Evolutionary conservation across 2,329 filamentous ascomycete species (phyloP).

Genomic region (Hymenoscyphus fructigenus): DNA sequence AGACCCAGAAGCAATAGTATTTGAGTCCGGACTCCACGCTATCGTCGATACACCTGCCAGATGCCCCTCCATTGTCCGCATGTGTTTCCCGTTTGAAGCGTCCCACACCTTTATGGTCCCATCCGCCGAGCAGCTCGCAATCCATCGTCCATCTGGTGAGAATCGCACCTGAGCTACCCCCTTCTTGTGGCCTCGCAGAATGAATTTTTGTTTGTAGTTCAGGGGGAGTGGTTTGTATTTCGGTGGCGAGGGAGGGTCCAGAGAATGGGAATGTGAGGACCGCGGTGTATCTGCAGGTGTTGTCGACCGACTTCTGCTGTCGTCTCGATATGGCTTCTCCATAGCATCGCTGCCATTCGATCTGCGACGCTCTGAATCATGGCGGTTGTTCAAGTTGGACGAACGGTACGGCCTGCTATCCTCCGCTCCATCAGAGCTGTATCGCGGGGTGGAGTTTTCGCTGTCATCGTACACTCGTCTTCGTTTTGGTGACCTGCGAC

Average conservation of each 20-base stretch:
- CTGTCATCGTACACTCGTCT: constrained; percentile 41
- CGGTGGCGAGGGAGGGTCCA: constrained; percentile 24
- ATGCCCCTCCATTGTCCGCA: constrained; percentile 90
- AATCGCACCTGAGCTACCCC: constrained; percentile 85
- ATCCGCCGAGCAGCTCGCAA: constrained; percentile 88
- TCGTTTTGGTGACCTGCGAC: constrained; percentile 26
- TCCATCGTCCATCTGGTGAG: constrained; percentile 85
- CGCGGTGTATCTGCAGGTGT: constrained; percentile 27
- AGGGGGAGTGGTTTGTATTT: constrained; percentile 31
- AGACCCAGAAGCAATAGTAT: constrained; percentile 83
- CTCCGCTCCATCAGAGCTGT: constrained; percentile 48
- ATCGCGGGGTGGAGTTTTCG: constrained; percentile 41
- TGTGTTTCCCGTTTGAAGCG: constrained; percentile 70
- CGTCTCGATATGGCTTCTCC: constrained; percentile 29
- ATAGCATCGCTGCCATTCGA: constrained; percentile 33
- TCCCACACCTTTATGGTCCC: constrained; percentile 91
- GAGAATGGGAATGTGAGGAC: constrained; percentile 30
- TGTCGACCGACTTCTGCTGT: constrained; percentile 24
- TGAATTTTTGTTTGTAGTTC: constrained; percentile 57
- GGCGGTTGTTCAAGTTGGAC: constrained; percentile 33
- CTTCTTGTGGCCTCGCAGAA: constrained; percentile 74
- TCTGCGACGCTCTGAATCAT: constrained; percentile 25
- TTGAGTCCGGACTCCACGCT: constrained; percentile 90
- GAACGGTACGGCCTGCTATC: constrained; percentile 36
- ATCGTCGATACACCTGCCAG: constrained; percentile 89